Percentiles rank a stretch among this genome's conserved stretches.
Evolutionary conservation across 2,329 filamentous ascomycete species (phyloP).

Genomic region (Chaetomiaceae sp.): DNA sequence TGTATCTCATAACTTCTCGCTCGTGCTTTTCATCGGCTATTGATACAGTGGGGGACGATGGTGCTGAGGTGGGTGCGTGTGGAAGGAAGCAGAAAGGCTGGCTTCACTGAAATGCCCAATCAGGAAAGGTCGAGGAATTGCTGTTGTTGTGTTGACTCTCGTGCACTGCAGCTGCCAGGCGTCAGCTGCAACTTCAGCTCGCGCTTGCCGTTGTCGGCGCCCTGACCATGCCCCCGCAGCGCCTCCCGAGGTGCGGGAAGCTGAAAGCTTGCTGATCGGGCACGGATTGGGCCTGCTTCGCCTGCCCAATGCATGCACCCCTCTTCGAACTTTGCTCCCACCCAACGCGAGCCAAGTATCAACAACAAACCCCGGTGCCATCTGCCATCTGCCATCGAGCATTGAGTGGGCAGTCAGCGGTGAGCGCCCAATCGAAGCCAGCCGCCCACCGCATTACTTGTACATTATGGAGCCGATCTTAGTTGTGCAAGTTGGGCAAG

Average conservation of each 20-base stretch:
- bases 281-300: not conserved
- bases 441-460: no score
- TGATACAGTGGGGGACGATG: no score
- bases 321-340: not conserved
- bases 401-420: not conserved
- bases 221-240: not conserved
- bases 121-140: no score
- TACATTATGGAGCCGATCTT: no score
- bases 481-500: no score
- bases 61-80: no score
- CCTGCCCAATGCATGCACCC: not conserved
- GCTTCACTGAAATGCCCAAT: no score
- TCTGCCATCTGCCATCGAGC: no score
- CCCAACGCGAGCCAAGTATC: not conserved
- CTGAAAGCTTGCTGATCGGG: constrained; percentile 10
- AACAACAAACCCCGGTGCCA: no score
- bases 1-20: no score
- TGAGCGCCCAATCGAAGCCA: constrained; percentile 1
- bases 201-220: not conserved
- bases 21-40: no score
- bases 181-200: not conserved
- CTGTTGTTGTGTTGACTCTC: not conserved
- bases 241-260: not conserved
- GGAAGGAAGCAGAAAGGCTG: no score
- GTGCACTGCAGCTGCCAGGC: not conserved